phyloP scores from a whole-genome alignment of 352 stramenopile genomes.

The Bremia lactucae region DNA sequence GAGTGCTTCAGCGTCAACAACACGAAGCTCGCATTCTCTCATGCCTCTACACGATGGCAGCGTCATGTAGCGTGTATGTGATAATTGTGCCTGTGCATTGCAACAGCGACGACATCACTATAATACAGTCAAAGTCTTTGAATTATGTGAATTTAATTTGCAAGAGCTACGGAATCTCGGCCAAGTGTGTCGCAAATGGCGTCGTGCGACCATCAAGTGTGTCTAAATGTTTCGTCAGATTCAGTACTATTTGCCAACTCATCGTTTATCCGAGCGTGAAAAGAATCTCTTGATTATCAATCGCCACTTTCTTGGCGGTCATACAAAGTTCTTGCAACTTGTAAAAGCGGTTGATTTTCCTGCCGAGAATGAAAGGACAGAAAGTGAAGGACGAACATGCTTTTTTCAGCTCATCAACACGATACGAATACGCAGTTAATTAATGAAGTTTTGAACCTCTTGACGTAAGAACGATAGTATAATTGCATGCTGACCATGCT shows the following conservation, averaged over 20 bases:
- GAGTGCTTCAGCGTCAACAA: slow-evolving; percentile 8
- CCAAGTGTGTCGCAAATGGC: slow-evolving; percentile 80
- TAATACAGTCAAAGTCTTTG: slow-evolving; percentile 79
- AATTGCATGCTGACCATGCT: slow-evolving; percentile 86
- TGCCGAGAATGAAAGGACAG: slow-evolving; percentile 36
- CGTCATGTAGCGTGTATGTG: slow-evolving; percentile 71
- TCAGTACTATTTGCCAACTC: slow-evolving; percentile 77
- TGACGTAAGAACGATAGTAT: slow-evolving; percentile 52
- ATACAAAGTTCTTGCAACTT: slow-evolving; percentile 81
- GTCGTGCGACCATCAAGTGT: slow-evolving; percentile 79
- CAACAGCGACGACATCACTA: slow-evolving; percentile 80
- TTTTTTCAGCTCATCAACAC: too few relatives aligned
- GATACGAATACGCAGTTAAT: slow-evolving; percentile 28
- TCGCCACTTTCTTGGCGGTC: slow-evolving; percentile 55
- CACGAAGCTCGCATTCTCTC: slow-evolving; percentile 27
- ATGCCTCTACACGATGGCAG: slow-evolving; percentile 52
- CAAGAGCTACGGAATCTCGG: slow-evolving; percentile 60
- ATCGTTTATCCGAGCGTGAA: slow-evolving; percentile 59
- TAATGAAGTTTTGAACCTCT: slow-evolving; percentile 49
- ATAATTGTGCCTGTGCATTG: slow-evolving; percentile 65
- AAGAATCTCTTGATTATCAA: slow-evolving; percentile 74
- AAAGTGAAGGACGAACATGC: too few relatives aligned
- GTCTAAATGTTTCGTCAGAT: slow-evolving; percentile 85
- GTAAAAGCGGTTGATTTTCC: slow-evolving; percentile 75
- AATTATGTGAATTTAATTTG: slow-evolving; percentile 68